phyloP scores from a whole-genome alignment of 1,139 yeast species.

The Yamadazyma atlantica region DNA sequence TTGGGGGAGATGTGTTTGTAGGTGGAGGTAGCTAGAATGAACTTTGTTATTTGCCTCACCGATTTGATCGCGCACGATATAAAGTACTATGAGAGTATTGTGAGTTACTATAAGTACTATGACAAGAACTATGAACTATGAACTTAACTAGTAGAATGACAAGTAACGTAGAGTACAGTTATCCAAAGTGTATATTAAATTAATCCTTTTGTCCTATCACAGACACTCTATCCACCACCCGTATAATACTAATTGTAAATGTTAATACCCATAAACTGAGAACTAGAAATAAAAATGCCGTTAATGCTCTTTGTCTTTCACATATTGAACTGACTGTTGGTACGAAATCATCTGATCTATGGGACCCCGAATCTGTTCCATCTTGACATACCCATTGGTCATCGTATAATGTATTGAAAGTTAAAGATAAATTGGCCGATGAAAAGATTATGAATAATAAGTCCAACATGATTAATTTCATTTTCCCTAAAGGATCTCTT shows the following conservation, averaged over 20 bases:
- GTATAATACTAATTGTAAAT: conserved; percentile 75
- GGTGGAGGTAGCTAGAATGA: no score
- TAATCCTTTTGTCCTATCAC: conserved; percentile 13
- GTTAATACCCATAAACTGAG: conserved; percentile 83
- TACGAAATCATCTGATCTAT: conserved; percentile 15
- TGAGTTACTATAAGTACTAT: no score
- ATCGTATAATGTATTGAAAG: conserved; percentile 82
- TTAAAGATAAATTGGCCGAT: conserved; percentile 83
- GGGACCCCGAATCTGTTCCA: conserved; percentile 18
- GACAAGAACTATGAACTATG: no score
- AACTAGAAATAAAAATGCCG: conserved; percentile 74
- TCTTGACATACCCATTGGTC: conserved; percentile 73
- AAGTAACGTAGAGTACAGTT: no score
- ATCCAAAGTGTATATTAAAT: background rate
- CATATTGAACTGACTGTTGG: conserved; percentile 56
- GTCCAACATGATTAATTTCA: conserved; percentile 76
- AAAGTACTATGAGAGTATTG: no score
- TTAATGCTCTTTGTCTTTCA: conserved; percentile 73
- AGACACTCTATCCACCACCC: conserved; percentile 64
- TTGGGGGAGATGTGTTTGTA: no score
- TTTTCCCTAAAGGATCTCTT: conserved; percentile 78
- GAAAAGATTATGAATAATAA: conserved; percentile 85
- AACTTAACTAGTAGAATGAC: no score
- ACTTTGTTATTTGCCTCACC: no score
- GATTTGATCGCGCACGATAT: no score